Conservation (phyloP, 1,139 yeast genomes). For the Entelexis sorbosivorans region DNA sequence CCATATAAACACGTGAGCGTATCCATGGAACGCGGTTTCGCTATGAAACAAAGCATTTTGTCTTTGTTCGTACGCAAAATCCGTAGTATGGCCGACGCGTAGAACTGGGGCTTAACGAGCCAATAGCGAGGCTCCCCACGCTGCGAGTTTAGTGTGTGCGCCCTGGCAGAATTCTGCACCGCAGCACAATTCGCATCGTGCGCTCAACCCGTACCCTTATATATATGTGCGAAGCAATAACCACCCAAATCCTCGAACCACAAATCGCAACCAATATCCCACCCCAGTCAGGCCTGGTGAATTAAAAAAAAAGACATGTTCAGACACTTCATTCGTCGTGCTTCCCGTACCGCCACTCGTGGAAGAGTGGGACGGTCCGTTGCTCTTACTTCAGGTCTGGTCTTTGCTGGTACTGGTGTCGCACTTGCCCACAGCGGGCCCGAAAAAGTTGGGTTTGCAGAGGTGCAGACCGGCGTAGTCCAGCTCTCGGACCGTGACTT, state of each 20-base stretch:
- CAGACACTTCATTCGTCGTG: not conserved
- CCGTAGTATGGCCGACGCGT: no score
- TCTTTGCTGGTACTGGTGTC: not conserved
- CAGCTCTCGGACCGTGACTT: conserved; percentile 5
- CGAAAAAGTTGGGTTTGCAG: not conserved
- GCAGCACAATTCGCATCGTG: not conserved
- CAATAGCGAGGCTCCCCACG: not conserved
- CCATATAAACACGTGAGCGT: not conserved
- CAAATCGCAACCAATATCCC: not conserved
- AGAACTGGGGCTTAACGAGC: no score
- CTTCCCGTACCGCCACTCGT: not conserved
- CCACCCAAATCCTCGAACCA: not conserved
- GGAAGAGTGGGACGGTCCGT: not conserved
- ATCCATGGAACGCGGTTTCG: not conserved
- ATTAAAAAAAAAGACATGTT: not conserved
- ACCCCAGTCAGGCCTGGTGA: not conserved
- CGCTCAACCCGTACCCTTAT: not conserved
- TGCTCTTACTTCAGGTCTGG: not conserved
- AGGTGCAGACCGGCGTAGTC: conserved; percentile 6
- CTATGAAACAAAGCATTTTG: not conserved
- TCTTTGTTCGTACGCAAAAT: no score
- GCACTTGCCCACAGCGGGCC: conserved; percentile 4
- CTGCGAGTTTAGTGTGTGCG: not conserved
- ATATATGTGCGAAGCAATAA: not conserved
- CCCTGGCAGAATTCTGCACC: not conserved